Evolutionary conservation across 306 rosid genomes (phyloP), one percentile per base, ranked within the genome.

Genomic region (Medicago arabica): DNA sequence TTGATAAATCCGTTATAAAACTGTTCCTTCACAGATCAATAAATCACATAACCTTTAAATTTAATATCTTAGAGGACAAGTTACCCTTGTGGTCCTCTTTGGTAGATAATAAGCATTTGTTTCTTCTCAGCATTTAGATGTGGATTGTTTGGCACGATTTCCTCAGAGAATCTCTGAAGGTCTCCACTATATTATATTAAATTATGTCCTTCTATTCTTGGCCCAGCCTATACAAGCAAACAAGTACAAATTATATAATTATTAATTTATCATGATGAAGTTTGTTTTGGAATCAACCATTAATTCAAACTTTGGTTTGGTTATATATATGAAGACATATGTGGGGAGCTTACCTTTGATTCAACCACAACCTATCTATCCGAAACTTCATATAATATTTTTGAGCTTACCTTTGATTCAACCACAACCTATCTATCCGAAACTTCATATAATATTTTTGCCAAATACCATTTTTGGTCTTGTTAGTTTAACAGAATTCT

Each of bases 41-140:
- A 54, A 73, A 65, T 28, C 63, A 79, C 63, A 55, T 44, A 28
- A 10, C 8, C 54, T 49, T 49, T 49, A 4, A 15, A 18, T 25
- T 12, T n/a, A 71, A 59, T 43, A 34, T 34, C 75, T 75, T 75
- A 7, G 4, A 6, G 66, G 78, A 36, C 81, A 69, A 63, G 78
- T 41, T 13, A 46, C 62, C 55, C 46, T 0, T 44, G 84, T 79
- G 84, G 84, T 83, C 87, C 87, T 80, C 4, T 13, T 23, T 8
- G 31, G 4, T 6, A 39, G 7, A 18, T 40, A 43, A 18, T 40
- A 43, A 11, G 16, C 38, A 79, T 36, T 78, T 83, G 77, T 70
- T 75, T 43, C 53, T 74, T 75, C 69, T 61, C 38, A 34, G 10
- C 38, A 19, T 10, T 47, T 10, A 38, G 83, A 83, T 4, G 81